Evolutionary conservation across 805 yeast genomes (phyloP).

Genomic region (Candida sithepensis): DNA sequence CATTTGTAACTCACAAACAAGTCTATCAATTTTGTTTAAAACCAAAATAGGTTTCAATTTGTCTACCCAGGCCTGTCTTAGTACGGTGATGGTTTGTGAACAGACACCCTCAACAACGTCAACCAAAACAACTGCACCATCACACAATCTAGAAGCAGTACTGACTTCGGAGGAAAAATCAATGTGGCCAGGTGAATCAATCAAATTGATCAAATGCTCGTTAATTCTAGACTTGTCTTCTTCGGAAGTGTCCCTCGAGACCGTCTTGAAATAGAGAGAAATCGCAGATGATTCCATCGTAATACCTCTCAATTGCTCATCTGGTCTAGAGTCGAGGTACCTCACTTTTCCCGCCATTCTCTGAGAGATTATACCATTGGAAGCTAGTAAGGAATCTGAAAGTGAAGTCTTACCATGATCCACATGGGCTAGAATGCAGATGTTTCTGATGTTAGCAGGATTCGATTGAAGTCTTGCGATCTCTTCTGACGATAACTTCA

Average conservation of each 20-base stretch:
- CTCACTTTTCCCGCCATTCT: constrained; percentile 94
- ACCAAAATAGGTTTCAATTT: constrained; percentile 84
- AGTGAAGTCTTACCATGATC: constrained; percentile 98
- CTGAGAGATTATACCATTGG: constrained; percentile 94
- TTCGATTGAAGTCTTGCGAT: constrained; percentile 65
- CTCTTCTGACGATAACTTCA: constrained; percentile 62
- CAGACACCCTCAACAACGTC: constrained; percentile 99
- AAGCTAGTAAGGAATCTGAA: constrained; percentile 87
- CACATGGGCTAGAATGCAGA: constrained; percentile 95
- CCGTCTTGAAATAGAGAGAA: constrained; percentile 80
- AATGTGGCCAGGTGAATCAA: constrained; percentile 99
- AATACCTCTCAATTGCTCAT: constrained; percentile 93
- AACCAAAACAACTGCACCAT: constrained; percentile 91
- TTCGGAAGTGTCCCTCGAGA: constrained; percentile 30
- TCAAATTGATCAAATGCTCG: constrained; percentile 84
- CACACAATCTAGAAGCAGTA: constrained; percentile 92
- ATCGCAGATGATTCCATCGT: constrained; percentile 98
- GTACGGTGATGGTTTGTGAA: constrained; percentile 92
- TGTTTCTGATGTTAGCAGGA: constrained; percentile 73
- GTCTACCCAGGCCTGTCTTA: constrained; percentile 95
- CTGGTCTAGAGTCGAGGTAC: constrained; percentile 89
- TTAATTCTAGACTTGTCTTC: constrained; percentile 35
- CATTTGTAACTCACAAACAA: constrained; percentile 76
- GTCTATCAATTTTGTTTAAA: constrained; percentile 85
- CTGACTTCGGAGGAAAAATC: constrained; percentile 96